Evolutionary conservation across 257 asterid genomes (phyloP).

Genomic region (Solanum phureja): DNA sequence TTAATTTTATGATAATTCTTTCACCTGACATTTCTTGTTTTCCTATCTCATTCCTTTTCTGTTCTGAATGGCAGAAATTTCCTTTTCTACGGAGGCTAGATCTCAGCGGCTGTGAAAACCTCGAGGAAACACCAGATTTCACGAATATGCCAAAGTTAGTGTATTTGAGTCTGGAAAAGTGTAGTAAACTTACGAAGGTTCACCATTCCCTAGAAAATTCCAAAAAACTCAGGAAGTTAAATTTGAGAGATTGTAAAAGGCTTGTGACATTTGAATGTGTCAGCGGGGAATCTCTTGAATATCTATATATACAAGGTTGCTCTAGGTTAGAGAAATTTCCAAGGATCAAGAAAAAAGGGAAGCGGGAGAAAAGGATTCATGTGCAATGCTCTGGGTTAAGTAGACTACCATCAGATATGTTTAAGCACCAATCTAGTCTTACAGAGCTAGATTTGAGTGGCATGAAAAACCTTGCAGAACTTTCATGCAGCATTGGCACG

Average conservation of each 20-base stretch:
- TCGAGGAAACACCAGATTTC: not conserved
- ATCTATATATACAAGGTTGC: not conserved
- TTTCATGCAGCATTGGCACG: not conserved
- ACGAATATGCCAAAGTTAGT: not conserved
- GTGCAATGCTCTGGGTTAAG: not conserved
- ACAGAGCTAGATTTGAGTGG: not conserved
- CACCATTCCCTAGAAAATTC: not conserved
- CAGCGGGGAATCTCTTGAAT: not conserved
- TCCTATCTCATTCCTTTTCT: not conserved
- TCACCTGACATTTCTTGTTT: not conserved
- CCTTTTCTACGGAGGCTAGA: not conserved
- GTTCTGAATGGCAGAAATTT: not conserved
- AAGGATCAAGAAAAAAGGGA: rapidly evolving
- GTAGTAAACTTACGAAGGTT: not conserved
- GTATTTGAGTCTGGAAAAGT: not conserved
- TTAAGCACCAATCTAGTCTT: no score
- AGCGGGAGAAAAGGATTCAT: not conserved
- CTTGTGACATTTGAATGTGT: not conserved
- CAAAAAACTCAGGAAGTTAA: not conserved
- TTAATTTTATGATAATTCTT: not conserved
- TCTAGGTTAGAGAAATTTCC: not conserved
- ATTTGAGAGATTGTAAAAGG: not conserved
- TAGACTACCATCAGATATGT: rapidly evolving
- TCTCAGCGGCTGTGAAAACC: not conserved
- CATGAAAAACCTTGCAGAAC: not conserved